A percentile compares a stretch with the other conserved stretches of the same genome.
Conservation (phyloP, 31 red algal species). For the Odonthalia washingtoniensis region DNA sequence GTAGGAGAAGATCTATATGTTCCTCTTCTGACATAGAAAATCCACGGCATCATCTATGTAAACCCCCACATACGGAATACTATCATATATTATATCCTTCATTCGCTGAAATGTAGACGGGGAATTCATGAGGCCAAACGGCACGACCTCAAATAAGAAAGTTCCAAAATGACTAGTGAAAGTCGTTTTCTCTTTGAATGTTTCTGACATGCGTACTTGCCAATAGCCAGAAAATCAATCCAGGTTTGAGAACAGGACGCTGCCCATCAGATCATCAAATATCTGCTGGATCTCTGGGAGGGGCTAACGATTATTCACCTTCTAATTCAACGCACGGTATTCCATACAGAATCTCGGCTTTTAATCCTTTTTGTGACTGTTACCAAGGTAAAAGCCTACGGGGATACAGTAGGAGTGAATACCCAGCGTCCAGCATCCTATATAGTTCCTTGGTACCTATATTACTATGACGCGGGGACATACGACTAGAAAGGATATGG, state of each 20-base stretch:
- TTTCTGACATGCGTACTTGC: not conserved
- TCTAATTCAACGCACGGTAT: not conserved
- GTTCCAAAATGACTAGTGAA: not conserved
- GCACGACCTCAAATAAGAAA: not conserved
- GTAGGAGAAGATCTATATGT: no score
- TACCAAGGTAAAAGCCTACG: not conserved
- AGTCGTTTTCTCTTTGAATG: not conserved
- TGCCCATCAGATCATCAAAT: not conserved
- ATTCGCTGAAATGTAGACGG: no score
- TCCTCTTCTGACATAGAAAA: no score
- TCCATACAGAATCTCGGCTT: not conserved
- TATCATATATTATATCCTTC: no score
- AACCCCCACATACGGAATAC: no score
- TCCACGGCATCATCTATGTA: no score
- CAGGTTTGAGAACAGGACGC: not conserved
- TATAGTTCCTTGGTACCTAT: not conserved
- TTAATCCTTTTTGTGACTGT: not conserved
- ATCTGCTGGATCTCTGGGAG: not conserved
- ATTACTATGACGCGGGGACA: not conserved
- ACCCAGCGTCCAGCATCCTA: not conserved
- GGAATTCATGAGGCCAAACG: conserved; percentile 13
- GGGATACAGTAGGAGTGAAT: not conserved
- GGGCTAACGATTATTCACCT: not conserved
- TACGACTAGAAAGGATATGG: no score
- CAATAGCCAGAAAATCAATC: no score